Conservation (phyloP, 2,329 filamentous ascomycete species). For the Arthroderma sp. region DNA sequence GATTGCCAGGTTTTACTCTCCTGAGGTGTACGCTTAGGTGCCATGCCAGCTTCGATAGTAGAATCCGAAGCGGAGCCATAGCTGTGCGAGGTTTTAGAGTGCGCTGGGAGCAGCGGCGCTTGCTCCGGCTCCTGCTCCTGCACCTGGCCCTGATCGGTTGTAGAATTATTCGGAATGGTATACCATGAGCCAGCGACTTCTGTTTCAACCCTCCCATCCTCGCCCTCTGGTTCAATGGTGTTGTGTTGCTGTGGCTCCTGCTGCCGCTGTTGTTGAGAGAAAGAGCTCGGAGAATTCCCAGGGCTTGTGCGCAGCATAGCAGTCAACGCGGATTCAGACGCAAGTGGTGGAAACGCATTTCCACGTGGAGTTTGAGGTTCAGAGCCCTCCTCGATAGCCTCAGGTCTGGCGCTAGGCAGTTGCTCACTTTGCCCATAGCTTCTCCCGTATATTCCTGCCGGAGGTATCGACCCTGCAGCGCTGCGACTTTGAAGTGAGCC, state of each 20-base stretch:
- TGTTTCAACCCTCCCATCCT: conserved; percentile 11
- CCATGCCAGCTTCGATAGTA: not conserved
- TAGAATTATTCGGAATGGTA: conserved; percentile 14
- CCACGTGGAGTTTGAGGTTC: conserved; percentile 42
- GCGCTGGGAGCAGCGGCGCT: conserved; percentile 21
- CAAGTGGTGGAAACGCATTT: conserved; percentile 20
- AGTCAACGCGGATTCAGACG: conserved; percentile 36
- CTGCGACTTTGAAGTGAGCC: conserved; percentile 16
- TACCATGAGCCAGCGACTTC: not conserved
- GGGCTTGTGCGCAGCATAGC: conserved; percentile 36
- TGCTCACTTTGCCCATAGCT: not conserved
- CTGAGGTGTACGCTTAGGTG: not conserved
- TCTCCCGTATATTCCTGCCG: conserved; percentile 9
- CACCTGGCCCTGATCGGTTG: conserved; percentile 4
- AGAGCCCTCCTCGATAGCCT: conserved; percentile 48
- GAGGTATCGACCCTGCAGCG: conserved; percentile 20
- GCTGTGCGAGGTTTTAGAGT: conserved; percentile 16
- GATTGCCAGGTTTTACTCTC: not conserved
- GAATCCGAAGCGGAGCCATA: conserved; percentile 17
- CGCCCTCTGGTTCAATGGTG: not conserved
- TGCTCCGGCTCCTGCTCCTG: conserved; percentile 19
- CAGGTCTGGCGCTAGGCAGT: conserved; percentile 20
- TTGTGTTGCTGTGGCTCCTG: not conserved
- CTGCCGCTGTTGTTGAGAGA: not conserved
- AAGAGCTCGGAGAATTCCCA: conserved; percentile 9